Conservation (phyloP, 306 rosid species). For the Lablab purpureus region DNA sequence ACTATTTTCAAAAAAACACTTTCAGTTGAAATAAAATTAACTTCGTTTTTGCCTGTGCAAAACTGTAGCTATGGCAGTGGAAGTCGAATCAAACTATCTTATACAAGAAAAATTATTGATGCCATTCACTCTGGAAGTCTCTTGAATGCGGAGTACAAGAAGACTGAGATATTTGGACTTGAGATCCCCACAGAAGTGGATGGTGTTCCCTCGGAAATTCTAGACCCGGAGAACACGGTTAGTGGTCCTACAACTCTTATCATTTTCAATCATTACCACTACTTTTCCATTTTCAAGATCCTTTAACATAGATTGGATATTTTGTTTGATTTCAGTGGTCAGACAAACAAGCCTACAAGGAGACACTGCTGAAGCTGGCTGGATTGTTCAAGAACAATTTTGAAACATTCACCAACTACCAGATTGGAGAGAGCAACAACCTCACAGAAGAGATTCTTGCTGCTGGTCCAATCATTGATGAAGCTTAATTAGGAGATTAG, state of each 20-base stretch:
- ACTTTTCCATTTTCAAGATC: neutral
- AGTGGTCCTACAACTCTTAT: constrained; percentile 35
- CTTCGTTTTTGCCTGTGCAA: constrained; percentile 1
- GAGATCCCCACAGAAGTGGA: constrained; percentile 78
- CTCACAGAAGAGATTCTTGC: constrained; percentile 80
- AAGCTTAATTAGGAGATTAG: constrained; percentile 36
- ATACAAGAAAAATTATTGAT: constrained; percentile 83
- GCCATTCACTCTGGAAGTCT: constrained; percentile 86
- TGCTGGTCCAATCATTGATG: constrained; percentile 72
- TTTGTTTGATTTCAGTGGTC: constrained; percentile 68
- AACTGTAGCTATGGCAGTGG: constrained; percentile 76
- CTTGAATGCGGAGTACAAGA: constrained; percentile 60
- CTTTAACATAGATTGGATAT: neutral
- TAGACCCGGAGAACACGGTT: constrained; percentile 76
- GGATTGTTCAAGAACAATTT: constrained; percentile 80
- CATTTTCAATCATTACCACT: neutral
- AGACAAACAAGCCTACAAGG: constrained; percentile 66
- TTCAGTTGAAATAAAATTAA: neutral
- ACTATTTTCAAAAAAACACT: neutral
- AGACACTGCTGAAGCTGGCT: constrained; percentile 68
- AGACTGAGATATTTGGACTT: constrained; percentile 80
- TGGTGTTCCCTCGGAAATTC: constrained; percentile 82
- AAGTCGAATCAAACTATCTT: constrained; percentile 72
- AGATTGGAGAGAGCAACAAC: constrained; percentile 65
- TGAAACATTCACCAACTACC: constrained; percentile 63